Evolutionary conservation across 2,329 filamentous ascomycete species (phyloP), one percentile per base, ranked within the genome.

Genomic region (Apiospora hydei): DNA sequence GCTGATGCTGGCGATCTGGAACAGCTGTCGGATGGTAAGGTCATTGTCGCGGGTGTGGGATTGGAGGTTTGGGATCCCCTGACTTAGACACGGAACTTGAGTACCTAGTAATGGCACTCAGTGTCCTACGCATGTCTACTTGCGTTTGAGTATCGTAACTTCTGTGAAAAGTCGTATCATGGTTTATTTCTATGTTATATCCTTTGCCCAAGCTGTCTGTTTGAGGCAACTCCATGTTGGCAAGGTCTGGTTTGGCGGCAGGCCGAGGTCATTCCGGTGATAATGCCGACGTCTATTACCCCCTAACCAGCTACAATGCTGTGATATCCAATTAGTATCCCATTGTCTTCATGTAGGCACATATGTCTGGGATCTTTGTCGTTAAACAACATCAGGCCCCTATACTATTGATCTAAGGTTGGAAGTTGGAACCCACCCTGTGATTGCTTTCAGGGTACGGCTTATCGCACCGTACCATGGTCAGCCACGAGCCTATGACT

Each of bases 1-100:
- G 89, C 90, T 30, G 90, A 92, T 73, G 83, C 88, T 0, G 89
- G 88, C 4, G 88, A 86, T 69, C 71, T 91, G 44, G 85, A 83
- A 73, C 76, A 84, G 38, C 74, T 88, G 38, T 76, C 74, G 1
- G 70, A 57, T 0, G 71, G 71, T 5, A 70, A 72, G 21, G 70
- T 74, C 10, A 72, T 67, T 18, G 71, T 68, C 0, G 70, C 46
- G 1, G 70, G 73, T 16, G 73, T 71, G 24, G 73, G 73, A 24
- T 30, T 74, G 67, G 73, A 74, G 69, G 21, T 74, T 18, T 74
- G 73, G 73, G 43, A 71, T 67, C 51, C 68, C 6, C n/a, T 47
- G n/a, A 34, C 24, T 8, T 47, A 68, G 66, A 30, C 24, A 44
- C 21, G 6, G 11, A 26, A 44, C 10, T 21, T n/a, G 7, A 2